These are phyloP conservation scores for Boletus rufocinnamomeus DNA, from an alignment of 768 basidiomycete species.

Conservation along the genomic window DNA sequence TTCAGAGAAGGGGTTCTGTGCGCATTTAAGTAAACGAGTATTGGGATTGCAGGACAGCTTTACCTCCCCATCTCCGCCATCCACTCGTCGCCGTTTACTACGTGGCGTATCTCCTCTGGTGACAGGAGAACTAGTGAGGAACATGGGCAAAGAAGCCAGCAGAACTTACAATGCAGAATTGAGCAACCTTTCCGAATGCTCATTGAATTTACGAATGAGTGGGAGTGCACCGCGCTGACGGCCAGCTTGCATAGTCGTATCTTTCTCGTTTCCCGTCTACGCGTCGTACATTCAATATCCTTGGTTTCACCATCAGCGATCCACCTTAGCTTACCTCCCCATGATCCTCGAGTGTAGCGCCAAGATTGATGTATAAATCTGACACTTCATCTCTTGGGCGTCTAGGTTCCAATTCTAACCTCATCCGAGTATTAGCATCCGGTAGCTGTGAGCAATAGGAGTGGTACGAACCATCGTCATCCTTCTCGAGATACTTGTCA, in stretches of 20 bases:
- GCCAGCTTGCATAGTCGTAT: constrained; percentile 95
- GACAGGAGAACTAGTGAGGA: not conserved
- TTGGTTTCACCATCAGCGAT: not conserved
- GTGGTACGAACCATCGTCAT: constrained; percentile 78
- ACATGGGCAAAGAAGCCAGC: constrained; percentile 4
- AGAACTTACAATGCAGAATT: constrained; percentile 70
- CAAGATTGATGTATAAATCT: constrained; percentile 81
- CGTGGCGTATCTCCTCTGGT: constrained; percentile 56
- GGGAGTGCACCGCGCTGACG: constrained; percentile 85
- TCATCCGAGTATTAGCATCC: not conserved
- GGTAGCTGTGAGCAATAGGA: not conserved
- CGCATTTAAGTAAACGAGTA: not conserved
- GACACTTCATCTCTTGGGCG: constrained; percentile 64
- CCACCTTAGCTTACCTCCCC: constrained; percentile 57
- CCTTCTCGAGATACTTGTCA: constrained; percentile 93
- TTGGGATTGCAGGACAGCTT: constrained; percentile 4
- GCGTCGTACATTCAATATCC: not conserved
- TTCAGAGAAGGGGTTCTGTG: constrained; percentile 46
- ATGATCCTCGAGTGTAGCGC: constrained; percentile 90
- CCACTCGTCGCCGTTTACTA: constrained; percentile 60
- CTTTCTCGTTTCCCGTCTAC: constrained; percentile 86
- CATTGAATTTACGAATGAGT: constrained; percentile 95
- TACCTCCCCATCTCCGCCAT: constrained; percentile 47
- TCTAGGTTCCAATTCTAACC: constrained; percentile 74
- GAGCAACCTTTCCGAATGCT: constrained; percentile 89